Evolutionary conservation across 441 rosid species (phyloP), one percentile per base, ranked within the genome.

Genomic region (Adansonia grandidieri): DNA sequence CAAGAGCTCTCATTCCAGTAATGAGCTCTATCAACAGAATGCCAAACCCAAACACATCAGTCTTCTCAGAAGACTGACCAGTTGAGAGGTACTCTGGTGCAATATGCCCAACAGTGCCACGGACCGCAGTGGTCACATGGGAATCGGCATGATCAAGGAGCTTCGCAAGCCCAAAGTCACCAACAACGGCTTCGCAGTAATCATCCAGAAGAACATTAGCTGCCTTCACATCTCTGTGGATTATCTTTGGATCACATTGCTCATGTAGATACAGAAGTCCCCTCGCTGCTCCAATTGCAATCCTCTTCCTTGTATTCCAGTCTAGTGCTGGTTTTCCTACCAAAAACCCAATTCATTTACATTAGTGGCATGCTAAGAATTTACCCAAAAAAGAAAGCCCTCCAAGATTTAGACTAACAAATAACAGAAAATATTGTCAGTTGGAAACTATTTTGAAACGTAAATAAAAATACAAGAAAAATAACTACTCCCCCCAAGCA

Each of bases 71-170:
- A 17, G 97, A 94, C 82, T 94, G 96, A 17, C 98, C 96, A 0
- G 96, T 92, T 9, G 98, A 92, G 79, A 94, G 96, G 80, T 93
- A 94, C 78, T 94, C 97, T 0, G 97, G 98, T 2, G 98, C 97
- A 74, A 93, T 94, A 81, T 94, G 98, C 48, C 98, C 98, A 58
- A 93, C 94, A 2, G 97, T 93, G 75, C 98, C 98, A 42, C 97
- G 90, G 14, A 94, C 98, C 5, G 95, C 98, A 1, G 98, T 94
- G 13, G 97, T 93, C 62, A 94, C 95, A 75, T 94, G 97, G 44
- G 98, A 91, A 66, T 91, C 98, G 7, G 89, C 88, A 77, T 91
- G 97, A 84, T 94, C 93, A 58, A 94, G 90, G 10, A 93, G 97
- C 85, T 94, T 94, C 10, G 97, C 98, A 0, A 94, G 93, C 56